Evolutionary conservation across 768 basidiomycete species (phyloP), one percentile per base, ranked within the genome.

Genomic region (Asterophora parasitica): DNA sequence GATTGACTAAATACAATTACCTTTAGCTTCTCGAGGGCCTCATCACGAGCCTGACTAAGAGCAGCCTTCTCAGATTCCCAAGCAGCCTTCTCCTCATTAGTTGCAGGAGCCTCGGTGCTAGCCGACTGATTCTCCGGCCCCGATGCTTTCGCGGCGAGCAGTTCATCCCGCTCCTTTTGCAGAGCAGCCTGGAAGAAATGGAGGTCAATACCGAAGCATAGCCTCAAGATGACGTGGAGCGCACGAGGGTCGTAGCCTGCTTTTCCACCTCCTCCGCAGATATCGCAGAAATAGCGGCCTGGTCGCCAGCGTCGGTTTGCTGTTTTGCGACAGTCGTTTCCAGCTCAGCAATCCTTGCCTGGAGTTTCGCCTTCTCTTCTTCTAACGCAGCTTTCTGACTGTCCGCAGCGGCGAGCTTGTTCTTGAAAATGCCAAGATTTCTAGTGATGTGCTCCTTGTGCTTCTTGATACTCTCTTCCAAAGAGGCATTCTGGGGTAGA

Each of bases 61-160:
- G 78, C 75, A 0, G 65, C 70, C 55, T 81, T 87, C 59, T 88
- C 84, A 1, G 68, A 57, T 47, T 86, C 83, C 77, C 79, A 79
- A 13, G 64, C 62, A 11, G 56, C 51, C 44, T 69, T 73, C 26
- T 59, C 58, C 30, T 70, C 67, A 7, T 51, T 59, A 2, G 53
- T 44, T 7, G 59, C 26, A 30, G 60, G 42, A 9, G 65, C 51
- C 4, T 51, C 19, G 3, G 69, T 49, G 1, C 66, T 26, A n/a
- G 65, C 46, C 30, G 50, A 60, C 46, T 63, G 53, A 44, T 62
- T 68, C 42, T 37, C 59, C 20, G 58, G 56, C 74, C 61, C 74
- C 16, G 65, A 64, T 47, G 75, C 74, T 58, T 81, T 85, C 58
- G 85, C 85, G 0, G 71, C 73, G 20, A 83, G 66, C 13, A 89